A percentile compares a stretch with the other conserved stretches of the same genome.
Evolutionary conservation across 345 rosid genomes (phyloP).

Genomic region (Salix viminalis): DNA sequence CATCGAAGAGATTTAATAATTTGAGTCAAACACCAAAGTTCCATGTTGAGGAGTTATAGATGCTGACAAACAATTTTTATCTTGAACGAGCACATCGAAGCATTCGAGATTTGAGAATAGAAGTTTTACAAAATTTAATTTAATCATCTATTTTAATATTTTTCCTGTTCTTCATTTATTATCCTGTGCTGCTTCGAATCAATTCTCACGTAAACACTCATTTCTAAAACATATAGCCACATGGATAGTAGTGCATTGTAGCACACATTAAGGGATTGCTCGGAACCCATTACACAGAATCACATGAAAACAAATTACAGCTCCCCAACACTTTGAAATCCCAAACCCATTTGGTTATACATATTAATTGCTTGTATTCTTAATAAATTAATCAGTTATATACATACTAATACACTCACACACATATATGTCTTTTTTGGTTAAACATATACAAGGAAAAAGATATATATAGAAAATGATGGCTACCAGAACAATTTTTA

Average conservation of each 20-base stretch:
- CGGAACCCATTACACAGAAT: slow-evolving; percentile 23
- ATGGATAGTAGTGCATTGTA: slow-evolving; percentile 46
- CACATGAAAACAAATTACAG: slow-evolving; percentile 13
- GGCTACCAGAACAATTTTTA: too few species aligned
- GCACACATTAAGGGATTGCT: slow-evolving; percentile 41
- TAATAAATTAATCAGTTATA: too few species aligned
- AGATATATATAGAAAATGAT: too few species aligned
- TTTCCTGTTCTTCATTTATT: slow-evolving; percentile 1
- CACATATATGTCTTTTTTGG: too few species aligned
- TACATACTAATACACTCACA: too few species aligned
- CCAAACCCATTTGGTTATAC: neutral
- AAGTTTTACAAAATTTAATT: slow-evolving; percentile 22
- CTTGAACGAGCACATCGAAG: slow-evolving; percentile 3
- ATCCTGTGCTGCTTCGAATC: neutral
- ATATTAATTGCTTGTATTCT: too few species aligned
- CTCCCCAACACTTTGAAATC: slow-evolving; percentile 32
- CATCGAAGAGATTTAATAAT: neutral
- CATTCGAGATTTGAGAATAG: slow-evolving; percentile 49
- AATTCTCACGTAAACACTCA: neutral
- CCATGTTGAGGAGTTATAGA: slow-evolving; percentile 17
- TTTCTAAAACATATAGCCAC: slow-evolving; percentile 23
- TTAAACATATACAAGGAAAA: too few species aligned
- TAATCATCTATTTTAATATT: neutral
- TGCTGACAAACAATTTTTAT: slow-evolving; percentile 21
- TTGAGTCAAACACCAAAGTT: slow-evolving; percentile 21